Evolutionary conservation across 1,284 basidiomycete species (phyloP), one percentile per base, ranked within the genome.

Genomic region (Sanghuangporus sanghuang): DNA sequence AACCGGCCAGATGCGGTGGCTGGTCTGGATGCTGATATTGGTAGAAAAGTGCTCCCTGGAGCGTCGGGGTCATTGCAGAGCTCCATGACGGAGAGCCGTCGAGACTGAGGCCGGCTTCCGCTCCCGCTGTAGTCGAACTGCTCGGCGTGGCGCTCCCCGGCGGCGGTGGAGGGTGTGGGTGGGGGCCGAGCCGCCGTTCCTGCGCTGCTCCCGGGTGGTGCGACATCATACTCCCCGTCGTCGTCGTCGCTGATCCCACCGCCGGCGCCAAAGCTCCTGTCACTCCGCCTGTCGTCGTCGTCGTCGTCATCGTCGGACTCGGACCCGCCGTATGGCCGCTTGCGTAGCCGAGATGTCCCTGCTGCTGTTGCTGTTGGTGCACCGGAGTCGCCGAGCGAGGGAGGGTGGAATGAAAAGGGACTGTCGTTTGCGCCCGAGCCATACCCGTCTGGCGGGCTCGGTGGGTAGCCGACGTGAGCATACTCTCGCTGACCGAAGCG

Each of bases 361-460:
- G 69, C 46, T 46, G 63, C 38, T 53, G 50, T 46, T 23, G 39
- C 57, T 60, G 63, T 58, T 56, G 46, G 35, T 57, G 67, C 68
- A 69, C 70, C 60, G 63, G 74, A 69, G 67, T 77, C 73, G 76
- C 78, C 68, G 80, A 80, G 75, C 67, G 79, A 75, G 72, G 87
- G 87, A 70, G 87, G 84, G 81, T 89, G 84, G 86, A 89, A 91
- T 77, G 83, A 90, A 85, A 91, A 91, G 66, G 89, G 89, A 67
- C 84, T 85, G 72, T 84, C 73, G 73, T 73, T 75, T 64, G 65
- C 68, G 68, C 59, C 63, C 40, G 40, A 27, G 48, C 39, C 39
- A 38, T 32, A 32, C 38, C 56, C 63, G 55, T 64, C 63, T 16
- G 61, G 61, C 65, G 70, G 67, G 64, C 71, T 70, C 68, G 70